Base-by-base conservation (phyloP, 2,329 filamentous ascomycete genomes). In the Paraconiothyrium brasiliense region DNA sequence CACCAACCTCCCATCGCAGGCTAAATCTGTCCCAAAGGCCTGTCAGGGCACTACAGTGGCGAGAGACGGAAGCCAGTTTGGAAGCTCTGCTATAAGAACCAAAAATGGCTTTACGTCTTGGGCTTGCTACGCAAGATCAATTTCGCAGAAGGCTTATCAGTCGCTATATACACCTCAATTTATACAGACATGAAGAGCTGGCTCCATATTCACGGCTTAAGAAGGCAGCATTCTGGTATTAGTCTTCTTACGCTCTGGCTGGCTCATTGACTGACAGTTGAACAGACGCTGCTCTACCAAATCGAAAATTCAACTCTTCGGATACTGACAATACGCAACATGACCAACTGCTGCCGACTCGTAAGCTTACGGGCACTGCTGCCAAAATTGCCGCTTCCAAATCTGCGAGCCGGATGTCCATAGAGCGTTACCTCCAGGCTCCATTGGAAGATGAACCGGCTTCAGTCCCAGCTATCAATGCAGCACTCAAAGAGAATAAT, bases 361-460 rank as follows among this genome's bases (percentile, higher is more conserved):
- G 58, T 27, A 55, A 27, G 11, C 56, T 22, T 22, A 24, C 58
- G 27, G 60, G 65, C 3, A 58, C 37, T 52, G 58, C 61, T 14
- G 59, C 59, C 13, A 64, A 57, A 39, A 60, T 62, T 35, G 61
- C 60, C 37, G 63, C 59, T 8, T 66, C 69, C 3, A 63, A 66
- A 13, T 62, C 66, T 5, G 59, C 66, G 1, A 70, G 64, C 46
- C 62, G 69, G 41, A 70, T 72, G 62, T 72, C 69, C 13, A 71
- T 73, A 27, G 69, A 71, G 48, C 67, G 69, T 2, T 73, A 73
- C 52, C 57, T 73, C 2, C 71, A 59, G 49, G 71, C 71, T 3
- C 71, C 71, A 14, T 55, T 73, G 47, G 67, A 67, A 46, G 69
- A 73, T 22, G 71, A 73, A 57, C 65, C 71, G 30, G 71, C 71